phyloP scores from a whole-genome alignment of 768 basidiomycete genomes.

The Leucogyrophana mollusca region DNA sequence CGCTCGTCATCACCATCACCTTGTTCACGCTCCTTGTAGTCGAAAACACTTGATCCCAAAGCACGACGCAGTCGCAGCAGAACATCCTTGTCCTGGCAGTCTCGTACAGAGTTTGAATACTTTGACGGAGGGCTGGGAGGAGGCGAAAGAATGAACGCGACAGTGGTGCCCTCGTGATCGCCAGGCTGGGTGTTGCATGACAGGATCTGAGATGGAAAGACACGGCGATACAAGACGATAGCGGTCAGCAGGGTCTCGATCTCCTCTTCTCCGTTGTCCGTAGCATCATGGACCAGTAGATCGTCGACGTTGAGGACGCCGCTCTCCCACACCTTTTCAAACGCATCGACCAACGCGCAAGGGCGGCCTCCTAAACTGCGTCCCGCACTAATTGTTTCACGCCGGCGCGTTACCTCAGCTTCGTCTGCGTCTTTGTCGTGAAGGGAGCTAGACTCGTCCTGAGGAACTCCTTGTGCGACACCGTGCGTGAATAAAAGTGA shows the following conservation, averaged over 20 bases:
- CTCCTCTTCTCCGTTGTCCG: slow-evolving; percentile 37
- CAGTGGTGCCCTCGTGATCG: slow-evolving; percentile 24
- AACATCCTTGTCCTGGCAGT: slow-evolving; percentile 28
- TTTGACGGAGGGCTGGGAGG: slow-evolving; percentile 53
- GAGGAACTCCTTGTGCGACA: slow-evolving; percentile 23
- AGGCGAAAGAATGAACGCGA: slow-evolving; percentile 49
- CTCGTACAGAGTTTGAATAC: background rate
- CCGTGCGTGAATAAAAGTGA: slow-evolving; percentile 53
- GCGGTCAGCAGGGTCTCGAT: slow-evolving; percentile 56
- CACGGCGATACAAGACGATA: slow-evolving; percentile 56
- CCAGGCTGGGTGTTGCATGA: slow-evolving; percentile 9
- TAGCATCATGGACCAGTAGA: slow-evolving; percentile 22
- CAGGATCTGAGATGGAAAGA: slow-evolving; percentile 45
- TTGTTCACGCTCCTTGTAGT: slow-evolving; percentile 28
- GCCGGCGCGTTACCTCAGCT: slow-evolving; percentile 40
- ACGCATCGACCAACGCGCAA: slow-evolving; percentile 47
- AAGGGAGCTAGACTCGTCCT: slow-evolving; percentile 17
- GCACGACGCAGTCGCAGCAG: slow-evolving; percentile 49
- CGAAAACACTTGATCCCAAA: slow-evolving; percentile 55
- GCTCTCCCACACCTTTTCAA: slow-evolving; percentile 58
- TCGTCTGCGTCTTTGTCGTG: slow-evolving; percentile 25
- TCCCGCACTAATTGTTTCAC: slow-evolving; percentile 55
- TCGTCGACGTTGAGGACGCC: slow-evolving; percentile 33
- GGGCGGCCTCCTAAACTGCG: slow-evolving; percentile 61
- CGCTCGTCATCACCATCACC: slow-evolving; percentile 17